Evolutionary conservation across 2,329 filamentous ascomycete species (phyloP).

Genomic region (Endothia cerciana): DNA sequence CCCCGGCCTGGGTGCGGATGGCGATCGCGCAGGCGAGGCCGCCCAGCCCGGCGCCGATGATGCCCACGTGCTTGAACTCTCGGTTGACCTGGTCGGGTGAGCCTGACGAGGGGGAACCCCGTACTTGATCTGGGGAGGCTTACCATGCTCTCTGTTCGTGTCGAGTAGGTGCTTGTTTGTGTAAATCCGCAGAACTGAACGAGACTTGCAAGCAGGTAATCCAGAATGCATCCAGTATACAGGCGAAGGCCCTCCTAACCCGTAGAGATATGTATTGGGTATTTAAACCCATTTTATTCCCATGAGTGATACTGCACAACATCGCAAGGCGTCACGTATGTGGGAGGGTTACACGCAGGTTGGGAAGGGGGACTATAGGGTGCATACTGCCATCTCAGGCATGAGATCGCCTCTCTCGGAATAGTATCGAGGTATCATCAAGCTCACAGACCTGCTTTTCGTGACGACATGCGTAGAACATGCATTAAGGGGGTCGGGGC

Average conservation of each 20-base stretch:
- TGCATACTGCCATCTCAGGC: neutral
- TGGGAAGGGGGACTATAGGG: neutral
- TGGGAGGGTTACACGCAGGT: neutral
- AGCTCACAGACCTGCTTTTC: neutral
- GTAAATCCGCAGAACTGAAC: neutral
- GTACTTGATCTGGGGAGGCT: no score
- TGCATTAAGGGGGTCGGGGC: no score
- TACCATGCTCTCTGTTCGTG: neutral
- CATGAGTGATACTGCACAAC: neutral
- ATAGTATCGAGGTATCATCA: neutral
- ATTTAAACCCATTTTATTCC: slow-evolving; percentile 7
- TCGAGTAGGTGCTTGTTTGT: neutral
- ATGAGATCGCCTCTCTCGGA: neutral
- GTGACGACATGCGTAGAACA: no score
- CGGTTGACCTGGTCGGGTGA: neutral
- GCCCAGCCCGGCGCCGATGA: slow-evolving; percentile 21
- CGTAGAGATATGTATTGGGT: neutral
- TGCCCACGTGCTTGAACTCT: slow-evolving; percentile 10
- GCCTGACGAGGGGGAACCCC: neutral
- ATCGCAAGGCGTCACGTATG: neutral
- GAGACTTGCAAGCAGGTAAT: no score
- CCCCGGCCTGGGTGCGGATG: slow-evolving; percentile 34
- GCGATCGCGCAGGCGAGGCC: slow-evolving; percentile 41
- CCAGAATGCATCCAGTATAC: no score
- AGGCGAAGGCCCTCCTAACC: neutral